These are phyloP conservation scores for Eruca vesicaria DNA, from an alignment of 441 rosid genomes.

Conservation along the genomic window DNA sequence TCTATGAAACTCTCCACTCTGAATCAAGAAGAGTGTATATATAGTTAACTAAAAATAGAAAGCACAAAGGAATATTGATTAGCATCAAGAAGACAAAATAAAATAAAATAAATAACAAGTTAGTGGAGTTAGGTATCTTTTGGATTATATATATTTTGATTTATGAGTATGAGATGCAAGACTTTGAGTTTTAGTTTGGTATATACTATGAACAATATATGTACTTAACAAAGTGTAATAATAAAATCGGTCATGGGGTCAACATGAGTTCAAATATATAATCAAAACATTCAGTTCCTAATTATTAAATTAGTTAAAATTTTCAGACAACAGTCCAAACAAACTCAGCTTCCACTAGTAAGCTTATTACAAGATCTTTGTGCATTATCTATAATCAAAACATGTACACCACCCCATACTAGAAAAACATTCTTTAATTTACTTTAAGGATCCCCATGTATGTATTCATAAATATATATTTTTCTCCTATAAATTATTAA, in stretches of 20 bases:
- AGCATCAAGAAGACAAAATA: neutral
- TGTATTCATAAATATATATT: too few relatives aligned
- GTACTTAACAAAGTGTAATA: constrained; percentile 22
- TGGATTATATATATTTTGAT: constrained; percentile 25
- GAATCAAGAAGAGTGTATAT: constrained; percentile 8
- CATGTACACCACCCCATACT: constrained; percentile 34
- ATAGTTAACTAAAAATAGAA: neutral
- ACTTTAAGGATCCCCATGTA: constrained; percentile 22
- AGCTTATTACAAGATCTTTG: constrained; percentile 16
- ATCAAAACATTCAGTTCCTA: constrained; percentile 16
- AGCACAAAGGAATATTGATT: constrained; percentile 22
- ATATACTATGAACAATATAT: constrained; percentile 11
- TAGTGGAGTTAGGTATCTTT: constrained; percentile 37
- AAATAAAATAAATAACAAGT: constrained; percentile 17
- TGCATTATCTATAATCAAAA: constrained; percentile 6
- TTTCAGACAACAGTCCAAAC: constrained; percentile 20
- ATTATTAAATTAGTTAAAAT: neutral
- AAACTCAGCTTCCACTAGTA: constrained; percentile 21
- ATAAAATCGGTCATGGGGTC: constrained; percentile 27
- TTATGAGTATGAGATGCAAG: constrained; percentile 28
- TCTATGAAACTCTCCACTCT: constrained; percentile 95
- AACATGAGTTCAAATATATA: constrained; percentile 20
- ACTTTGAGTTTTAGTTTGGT: constrained; percentile 21
- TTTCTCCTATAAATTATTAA: neutral
- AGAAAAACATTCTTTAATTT: constrained; percentile 36